Conservation (phyloP, 83 land plant species). For the Picea engelmannii region DNA sequence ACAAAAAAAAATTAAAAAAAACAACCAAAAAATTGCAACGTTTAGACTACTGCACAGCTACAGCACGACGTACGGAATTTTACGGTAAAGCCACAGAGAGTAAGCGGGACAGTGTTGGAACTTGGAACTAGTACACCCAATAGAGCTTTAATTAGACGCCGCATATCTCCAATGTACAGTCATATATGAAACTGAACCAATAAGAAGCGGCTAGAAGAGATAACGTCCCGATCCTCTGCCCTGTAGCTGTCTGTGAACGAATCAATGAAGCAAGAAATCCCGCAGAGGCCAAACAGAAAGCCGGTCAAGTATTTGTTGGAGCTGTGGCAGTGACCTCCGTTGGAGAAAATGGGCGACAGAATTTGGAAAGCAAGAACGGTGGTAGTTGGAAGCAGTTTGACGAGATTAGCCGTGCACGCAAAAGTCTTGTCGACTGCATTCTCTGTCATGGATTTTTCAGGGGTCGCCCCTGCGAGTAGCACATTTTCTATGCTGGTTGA, state of each 20-base stretch:
- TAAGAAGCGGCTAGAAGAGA: not conserved
- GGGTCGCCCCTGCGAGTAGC: no score
- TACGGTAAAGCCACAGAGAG: no score
- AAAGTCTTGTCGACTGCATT: constrained; percentile 26
- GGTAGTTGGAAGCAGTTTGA: constrained; percentile 61
- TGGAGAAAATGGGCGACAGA: constrained; percentile 41
- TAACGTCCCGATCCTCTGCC: constrained; percentile 34
- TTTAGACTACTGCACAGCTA: no score
- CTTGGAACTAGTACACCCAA: no score
- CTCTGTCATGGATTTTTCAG: constrained; percentile 6
- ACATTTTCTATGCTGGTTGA: no score
- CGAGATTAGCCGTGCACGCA: constrained; percentile 38
- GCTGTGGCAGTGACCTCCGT: constrained; percentile 34
- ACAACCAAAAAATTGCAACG: no score
- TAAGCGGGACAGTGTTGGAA: no score
- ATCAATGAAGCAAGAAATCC: constrained; percentile 33
- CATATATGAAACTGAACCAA: no score
- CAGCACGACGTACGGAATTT: no score
- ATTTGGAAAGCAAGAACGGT: constrained; percentile 54
- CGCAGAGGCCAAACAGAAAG: constrained; percentile 35
- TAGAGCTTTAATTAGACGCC: no score
- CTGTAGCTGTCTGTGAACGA: constrained; percentile 55
- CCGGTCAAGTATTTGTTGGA: constrained; percentile 21
- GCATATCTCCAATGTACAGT: no score
- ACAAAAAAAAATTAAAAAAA: no score